These are phyloP conservation scores for Heterobasidion occidentale DNA, from an alignment of 1,284 basidiomycete genomes.

Conservation along the genomic window DNA sequence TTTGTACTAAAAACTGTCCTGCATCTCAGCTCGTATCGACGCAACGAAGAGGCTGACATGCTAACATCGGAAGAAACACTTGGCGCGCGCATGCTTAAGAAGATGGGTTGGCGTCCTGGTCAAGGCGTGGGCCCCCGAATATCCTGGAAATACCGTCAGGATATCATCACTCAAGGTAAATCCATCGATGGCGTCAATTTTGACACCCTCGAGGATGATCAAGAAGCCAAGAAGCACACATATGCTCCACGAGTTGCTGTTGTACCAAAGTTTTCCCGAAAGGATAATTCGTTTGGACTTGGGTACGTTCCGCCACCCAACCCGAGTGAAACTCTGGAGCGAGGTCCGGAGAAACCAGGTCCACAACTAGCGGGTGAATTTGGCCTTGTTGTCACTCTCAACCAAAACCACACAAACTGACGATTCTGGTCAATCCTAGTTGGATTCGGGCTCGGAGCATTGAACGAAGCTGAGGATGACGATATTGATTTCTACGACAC, in stretches of 20 bases:
- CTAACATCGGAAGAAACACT: slow-evolving; percentile 61
- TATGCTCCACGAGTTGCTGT: slow-evolving; percentile 81
- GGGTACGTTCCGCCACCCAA: slow-evolving; percentile 67
- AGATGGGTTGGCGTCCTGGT: slow-evolving; percentile 93
- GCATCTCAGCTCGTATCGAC: slow-evolving; percentile 41
- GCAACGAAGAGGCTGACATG: slow-evolving; percentile 53
- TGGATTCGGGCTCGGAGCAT: slow-evolving; percentile 79
- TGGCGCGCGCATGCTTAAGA: slow-evolving; percentile 80
- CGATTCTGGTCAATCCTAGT: slow-evolving; percentile 29
- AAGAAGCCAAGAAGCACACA: slow-evolving; percentile 78
- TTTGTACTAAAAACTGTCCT: background rate
- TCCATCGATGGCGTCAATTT: slow-evolving; percentile 31
- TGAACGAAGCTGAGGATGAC: slow-evolving; percentile 86
- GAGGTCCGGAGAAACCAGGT: slow-evolving; percentile 25
- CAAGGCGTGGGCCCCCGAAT: slow-evolving; percentile 91
- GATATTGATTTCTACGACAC: slow-evolving; percentile 80
- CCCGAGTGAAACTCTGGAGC: slow-evolving; percentile 50
- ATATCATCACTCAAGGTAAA: slow-evolving; percentile 35
- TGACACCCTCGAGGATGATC: slow-evolving; percentile 36
- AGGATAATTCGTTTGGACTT: slow-evolving; percentile 74
- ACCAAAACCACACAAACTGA: background rate
- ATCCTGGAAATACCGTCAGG: slow-evolving; percentile 74
- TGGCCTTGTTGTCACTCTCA: background rate
- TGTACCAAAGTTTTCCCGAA: slow-evolving; percentile 53
- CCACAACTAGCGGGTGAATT: slow-evolving; percentile 50